Evolutionary conservation across 2,329 filamentous ascomycete genomes (phyloP).

Genomic region (Pestalotiopsis fici): DNA sequence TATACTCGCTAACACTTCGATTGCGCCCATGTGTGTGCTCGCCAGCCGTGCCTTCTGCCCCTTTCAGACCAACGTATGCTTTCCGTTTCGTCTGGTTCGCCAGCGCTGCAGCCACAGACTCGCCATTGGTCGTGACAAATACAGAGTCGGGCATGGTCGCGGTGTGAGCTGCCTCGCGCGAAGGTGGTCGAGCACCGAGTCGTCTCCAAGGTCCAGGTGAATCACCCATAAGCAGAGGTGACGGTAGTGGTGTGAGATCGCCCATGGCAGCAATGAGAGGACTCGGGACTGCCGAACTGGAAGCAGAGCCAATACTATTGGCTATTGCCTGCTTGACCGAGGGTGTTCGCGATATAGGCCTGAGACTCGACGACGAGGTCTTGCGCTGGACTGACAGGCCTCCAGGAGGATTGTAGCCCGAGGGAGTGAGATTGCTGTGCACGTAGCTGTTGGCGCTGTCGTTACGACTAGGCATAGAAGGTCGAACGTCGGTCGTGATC

Average conservation of each 20-base stretch:
- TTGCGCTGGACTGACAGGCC: constrained; percentile 35
- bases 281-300: constrained; percentile 70
- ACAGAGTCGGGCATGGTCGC: constrained; percentile 44
- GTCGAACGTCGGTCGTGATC: constrained; percentile 38
- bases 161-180: constrained; percentile 41
- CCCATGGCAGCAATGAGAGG: constrained; percentile 75
- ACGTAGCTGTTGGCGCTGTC: constrained; percentile 36
- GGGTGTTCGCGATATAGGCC: constrained; percentile 58
- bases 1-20: constrained; percentile 86
- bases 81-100: constrained; percentile 58
- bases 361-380: constrained; percentile 45
- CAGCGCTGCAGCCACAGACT: constrained; percentile 52
- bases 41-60: constrained; percentile 25
- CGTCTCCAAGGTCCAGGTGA: constrained; percentile 69
- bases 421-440: constrained; percentile 29
- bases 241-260: constrained; percentile 78
- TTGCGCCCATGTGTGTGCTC: constrained; percentile 62
- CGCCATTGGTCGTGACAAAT: constrained; percentile 51
- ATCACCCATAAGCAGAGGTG: constrained; percentile 66
- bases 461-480: constrained; percentile 23
- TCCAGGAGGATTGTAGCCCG: constrained; percentile 20
- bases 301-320: constrained; percentile 54
- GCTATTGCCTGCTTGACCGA: constrained; percentile 60
- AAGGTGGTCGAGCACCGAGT: constrained; percentile 48
- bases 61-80: constrained; percentile 50